Evolutionary conservation across 345 rosid genomes (phyloP), one percentile per base, ranked within the genome.

Genomic region (Kandelia obovata): DNA sequence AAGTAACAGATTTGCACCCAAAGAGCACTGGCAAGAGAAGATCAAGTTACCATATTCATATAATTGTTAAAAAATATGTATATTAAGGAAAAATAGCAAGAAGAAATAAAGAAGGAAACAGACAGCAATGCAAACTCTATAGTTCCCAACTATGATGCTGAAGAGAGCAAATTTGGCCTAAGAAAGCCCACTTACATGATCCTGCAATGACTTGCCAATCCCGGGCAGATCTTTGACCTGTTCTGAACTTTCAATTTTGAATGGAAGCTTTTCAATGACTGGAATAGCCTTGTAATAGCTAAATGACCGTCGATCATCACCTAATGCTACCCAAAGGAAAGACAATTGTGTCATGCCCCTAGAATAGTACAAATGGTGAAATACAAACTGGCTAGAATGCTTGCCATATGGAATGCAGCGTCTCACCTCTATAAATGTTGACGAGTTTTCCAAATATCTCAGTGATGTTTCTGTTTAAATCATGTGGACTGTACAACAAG

Each of bases 201-300:
- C 96, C 81, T 79, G 88, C 88, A 95, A n/a, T 10, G 99, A 86
- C 85, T 92, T 95, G 46, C 99, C 99, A 77, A 95, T 92, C 58
- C 92, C 88, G 66, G 99, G 93, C 65, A 90, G 87, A 72, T 82
- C 69, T 73, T 92, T 89, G 61, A 90, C 88, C 83, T 92, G 93
- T 57, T 90, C 93, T 66, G 80, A 83, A 63, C 96, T 92, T 80
- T 87, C 91, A 78, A 95, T 88, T 84, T 77, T 88, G 72, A 87
- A 83, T 49, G 96, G 93, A 73, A 89, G 71, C 82, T 91, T 94
- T 83, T 91, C 99, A 73, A 89, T 84, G 55, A 89, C 92, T 4
- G 89, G 79, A 31, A 92, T 90, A 72, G 93, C 96, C 82, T 95
- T 92, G 86, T 90, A 65, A 78, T 95, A 92, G 91, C 97, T 95